Conservation (phyloP, 2,329 filamentous ascomycete genomes). For the Trichoderma pleuroti region DNA sequence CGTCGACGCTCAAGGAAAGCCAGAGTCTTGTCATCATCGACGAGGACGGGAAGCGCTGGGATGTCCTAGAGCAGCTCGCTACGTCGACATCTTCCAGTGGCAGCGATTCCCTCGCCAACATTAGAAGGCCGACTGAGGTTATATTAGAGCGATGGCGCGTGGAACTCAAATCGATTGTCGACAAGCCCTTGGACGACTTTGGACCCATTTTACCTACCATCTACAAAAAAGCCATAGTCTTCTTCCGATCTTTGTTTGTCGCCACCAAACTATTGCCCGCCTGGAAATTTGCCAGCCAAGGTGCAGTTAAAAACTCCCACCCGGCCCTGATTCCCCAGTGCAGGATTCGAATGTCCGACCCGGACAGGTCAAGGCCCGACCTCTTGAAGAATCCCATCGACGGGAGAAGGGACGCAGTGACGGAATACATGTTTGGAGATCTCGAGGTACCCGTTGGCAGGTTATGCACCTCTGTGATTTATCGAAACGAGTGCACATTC, state of each 20-base stretch:
- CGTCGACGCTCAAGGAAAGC: constrained; percentile 71
- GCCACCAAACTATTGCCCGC: constrained; percentile 78
- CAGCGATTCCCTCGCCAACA: constrained; percentile 39
- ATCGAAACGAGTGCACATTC: constrained; percentile 86
- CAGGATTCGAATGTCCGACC: constrained; percentile 65
- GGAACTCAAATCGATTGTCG: constrained; percentile 58
- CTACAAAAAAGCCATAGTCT: constrained; percentile 95
- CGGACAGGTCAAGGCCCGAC: constrained; percentile 57
- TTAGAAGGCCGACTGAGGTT: constrained; percentile 63
- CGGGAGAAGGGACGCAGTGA: constrained; percentile 47
- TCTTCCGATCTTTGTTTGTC: constrained; percentile 85
- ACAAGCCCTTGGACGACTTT: constrained; percentile 57
- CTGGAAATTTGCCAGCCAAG: constrained; percentile 77
- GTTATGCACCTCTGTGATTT: constrained; percentile 76
- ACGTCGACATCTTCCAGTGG: constrained; percentile 54
- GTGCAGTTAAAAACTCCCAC: constrained; percentile 67
- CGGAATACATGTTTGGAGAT: constrained; percentile 75
- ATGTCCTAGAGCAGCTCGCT: constrained; percentile 80
- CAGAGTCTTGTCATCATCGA: constrained; percentile 87
- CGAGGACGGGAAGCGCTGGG: constrained; percentile 86
- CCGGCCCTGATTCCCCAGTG: constrained; percentile 71
- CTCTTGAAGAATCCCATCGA: constrained; percentile 50
- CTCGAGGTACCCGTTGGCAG: constrained; percentile 84
- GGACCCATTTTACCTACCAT: constrained; percentile 71
- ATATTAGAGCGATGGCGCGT: constrained; percentile 89